Evolutionary conservation across 2,329 filamentous ascomycete genomes (phyloP).

Genomic region (Calonectria ilicicola): DNA sequence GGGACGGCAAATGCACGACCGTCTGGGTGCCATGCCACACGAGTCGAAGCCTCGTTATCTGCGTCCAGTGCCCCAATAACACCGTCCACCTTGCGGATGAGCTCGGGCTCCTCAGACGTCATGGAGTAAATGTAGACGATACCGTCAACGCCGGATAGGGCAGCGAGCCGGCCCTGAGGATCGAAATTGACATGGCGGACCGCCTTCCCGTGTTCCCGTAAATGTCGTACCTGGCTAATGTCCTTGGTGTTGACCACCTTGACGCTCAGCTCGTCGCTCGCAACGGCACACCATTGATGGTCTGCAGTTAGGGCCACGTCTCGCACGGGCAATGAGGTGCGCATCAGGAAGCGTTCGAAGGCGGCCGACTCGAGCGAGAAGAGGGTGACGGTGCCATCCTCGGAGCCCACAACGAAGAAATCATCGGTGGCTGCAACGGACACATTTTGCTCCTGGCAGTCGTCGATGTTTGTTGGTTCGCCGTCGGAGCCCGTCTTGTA

Average conservation of each 20-base stretch:
- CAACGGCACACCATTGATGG: conserved; percentile 89
- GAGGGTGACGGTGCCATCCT: conserved; percentile 95
- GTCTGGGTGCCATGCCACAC: conserved; percentile 92
- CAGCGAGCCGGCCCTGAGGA: conserved; percentile 78
- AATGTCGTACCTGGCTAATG: conserved; percentile 78
- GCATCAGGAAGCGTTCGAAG: conserved; percentile 85
- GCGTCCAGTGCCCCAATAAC: conserved; percentile 83
- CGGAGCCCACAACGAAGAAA: conserved; percentile 89
- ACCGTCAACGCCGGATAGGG: conserved; percentile 90
- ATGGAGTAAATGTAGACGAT: conserved; percentile 91
- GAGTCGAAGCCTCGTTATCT: conserved; percentile 78
- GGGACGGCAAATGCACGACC: conserved; percentile 90
- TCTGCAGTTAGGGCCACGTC: conserved; percentile 88
- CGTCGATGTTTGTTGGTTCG: conserved; percentile 92
- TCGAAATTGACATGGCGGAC: conserved; percentile 95
- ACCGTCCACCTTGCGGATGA: conserved; percentile 87
- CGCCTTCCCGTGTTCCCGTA: conserved; percentile 87
- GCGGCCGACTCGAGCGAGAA: conserved; percentile 82
- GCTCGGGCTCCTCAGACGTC: conserved; percentile 79
- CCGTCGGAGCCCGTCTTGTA: conserved; percentile 93
- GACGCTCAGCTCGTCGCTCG: conserved; percentile 94
- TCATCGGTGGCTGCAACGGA: conserved; percentile 81
- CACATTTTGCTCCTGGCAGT: conserved; percentile 87
- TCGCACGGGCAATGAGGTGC: conserved; percentile 86
- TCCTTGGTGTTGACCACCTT: conserved; percentile 89